These are phyloP conservation scores for Kuraishia cidri DNA, from an alignment of 805 yeast genomes.

Conservation along the genomic window DNA sequence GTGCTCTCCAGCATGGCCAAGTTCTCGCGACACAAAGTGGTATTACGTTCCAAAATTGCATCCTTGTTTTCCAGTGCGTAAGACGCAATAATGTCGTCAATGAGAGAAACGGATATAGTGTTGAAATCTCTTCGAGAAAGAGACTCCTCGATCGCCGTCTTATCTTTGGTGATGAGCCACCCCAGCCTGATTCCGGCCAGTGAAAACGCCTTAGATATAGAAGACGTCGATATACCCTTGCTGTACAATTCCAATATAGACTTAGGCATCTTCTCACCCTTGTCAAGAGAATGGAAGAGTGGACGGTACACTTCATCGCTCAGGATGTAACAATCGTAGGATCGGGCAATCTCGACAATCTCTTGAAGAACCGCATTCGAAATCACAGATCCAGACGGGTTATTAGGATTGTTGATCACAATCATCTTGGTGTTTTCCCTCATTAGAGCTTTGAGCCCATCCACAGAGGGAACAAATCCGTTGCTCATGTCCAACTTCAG, in stretches of 20 bases:
- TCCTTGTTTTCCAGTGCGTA: conserved; percentile 28
- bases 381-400: conserved; percentile 37
- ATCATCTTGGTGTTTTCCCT: conserved; percentile 29
- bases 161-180: conserved; percentile 35
- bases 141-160: conserved; percentile 19
- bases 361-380: conserved; percentile 19
- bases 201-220: conserved; percentile 45
- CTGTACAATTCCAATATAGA: conserved; percentile 32
- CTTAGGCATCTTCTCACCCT: conserved; percentile 17
- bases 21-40: conserved; percentile 27
- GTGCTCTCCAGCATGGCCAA: conserved; percentile 23
- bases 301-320: conserved; percentile 51
- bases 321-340: conserved; percentile 23
- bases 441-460: conserved; percentile 18
- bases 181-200: conserved; percentile 46
- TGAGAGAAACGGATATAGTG: conserved; percentile 35
- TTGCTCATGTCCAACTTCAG: conserved; percentile 23
- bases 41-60: conserved; percentile 27
- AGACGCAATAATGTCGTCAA: conserved; percentile 37
- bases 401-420: conserved; percentile 39
- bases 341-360: conserved; percentile 28
- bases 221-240: conserved; percentile 35
- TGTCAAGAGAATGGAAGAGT: conserved; percentile 28
- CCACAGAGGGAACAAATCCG: conserved; percentile 26
- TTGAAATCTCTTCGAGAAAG: conserved; percentile 37